Base-by-base conservation (phyloP, 345 rosid species). In the Eutrema heterophyllum region DNA sequence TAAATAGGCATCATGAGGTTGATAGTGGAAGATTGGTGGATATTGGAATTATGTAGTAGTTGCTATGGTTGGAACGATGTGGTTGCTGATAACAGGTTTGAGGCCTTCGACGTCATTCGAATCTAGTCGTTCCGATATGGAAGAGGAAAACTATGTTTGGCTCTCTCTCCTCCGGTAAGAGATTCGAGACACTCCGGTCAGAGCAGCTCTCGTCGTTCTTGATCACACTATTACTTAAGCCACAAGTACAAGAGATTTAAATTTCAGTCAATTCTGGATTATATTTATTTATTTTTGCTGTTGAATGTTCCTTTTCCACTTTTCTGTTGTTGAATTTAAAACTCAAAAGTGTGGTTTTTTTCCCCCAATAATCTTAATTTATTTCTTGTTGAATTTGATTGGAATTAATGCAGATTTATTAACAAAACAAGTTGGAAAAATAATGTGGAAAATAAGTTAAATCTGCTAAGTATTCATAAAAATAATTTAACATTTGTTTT, bases 121-220 rank as follows among this genome's bases (percentile, higher is more conserved):
- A 30, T 72, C 4, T 72, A 70, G 76, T 72, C 64, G 21, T 72
- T 72, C 4, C 70, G 76, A n/a, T n/a, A n/a, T n/a, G n/a, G n/a
- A n/a, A n/a, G n/a, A n/a, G n/a, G n/a, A n/a, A n/a, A n/a, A n/a
- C n/a, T n/a, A n/a, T n/a, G n/a, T n/a, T n/a, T n/a, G n/a, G n/a
- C n/a, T n/a, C n/a, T n/a, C n/a, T n/a, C n/a, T n/a, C n/a, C n/a
- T n/a, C n/a, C n/a, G n/a, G n/a, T n/a, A n/a, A n/a, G n/a, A n/a
- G n/a, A n/a, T n/a, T n/a, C n/a, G n/a, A n/a, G n/a, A n/a, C n/a
- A n/a, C n/a, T n/a, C n/a, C n/a, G n/a, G n/a, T n/a, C n/a, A n/a
- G n/a, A n/a, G n/a, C n/a, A n/a, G n/a, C n/a, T n/a, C n/a, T n/a
- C n/a, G n/a, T n/a, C n/a, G n/a, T n/a, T n/a, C n/a, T n/a, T n/a